These are phyloP conservation scores for Rhododendron molle DNA, from an alignment of 148 eudicot species.

Conservation along the genomic window DNA sequence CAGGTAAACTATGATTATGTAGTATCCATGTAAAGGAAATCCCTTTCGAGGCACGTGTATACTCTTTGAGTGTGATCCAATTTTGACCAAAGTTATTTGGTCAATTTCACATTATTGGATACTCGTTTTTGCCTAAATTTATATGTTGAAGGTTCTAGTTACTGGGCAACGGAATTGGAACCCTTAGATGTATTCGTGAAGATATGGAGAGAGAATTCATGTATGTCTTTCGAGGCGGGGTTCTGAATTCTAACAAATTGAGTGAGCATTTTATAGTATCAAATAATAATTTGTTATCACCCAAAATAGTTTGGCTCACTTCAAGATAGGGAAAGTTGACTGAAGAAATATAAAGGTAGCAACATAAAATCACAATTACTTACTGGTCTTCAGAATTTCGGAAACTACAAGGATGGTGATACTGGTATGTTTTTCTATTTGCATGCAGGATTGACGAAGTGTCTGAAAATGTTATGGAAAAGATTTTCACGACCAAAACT, in stretches of 20 bases:
- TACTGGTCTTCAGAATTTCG: not conserved
- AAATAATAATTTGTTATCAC: not conserved
- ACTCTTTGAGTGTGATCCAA: not conserved
- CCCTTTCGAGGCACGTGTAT: not conserved
- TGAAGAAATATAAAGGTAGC: not conserved
- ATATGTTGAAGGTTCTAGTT: not conserved
- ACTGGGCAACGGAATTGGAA: not conserved
- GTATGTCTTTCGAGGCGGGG: not conserved
- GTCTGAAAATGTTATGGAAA: conserved; percentile 8
- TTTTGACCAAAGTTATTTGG: not conserved
- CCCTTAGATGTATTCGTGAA: not conserved
- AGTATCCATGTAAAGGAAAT: not conserved
- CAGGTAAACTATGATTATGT: too few relatives aligned
- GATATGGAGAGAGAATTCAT: not conserved
- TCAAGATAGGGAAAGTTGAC: not conserved
- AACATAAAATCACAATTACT: not conserved
- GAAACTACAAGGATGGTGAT: not conserved
- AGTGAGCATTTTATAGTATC: not conserved
- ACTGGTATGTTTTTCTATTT: not conserved
- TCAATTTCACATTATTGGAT: not conserved
- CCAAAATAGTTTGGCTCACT: not conserved
- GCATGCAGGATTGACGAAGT: not conserved
- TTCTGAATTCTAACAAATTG: not conserved
- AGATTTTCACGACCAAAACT: conserved; percentile 5
- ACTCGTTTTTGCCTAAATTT: not conserved